Evolutionary conservation across 306 rosid species (phyloP), one percentile per base, ranked within the genome.

Genomic region (Pueraria montana): DNA sequence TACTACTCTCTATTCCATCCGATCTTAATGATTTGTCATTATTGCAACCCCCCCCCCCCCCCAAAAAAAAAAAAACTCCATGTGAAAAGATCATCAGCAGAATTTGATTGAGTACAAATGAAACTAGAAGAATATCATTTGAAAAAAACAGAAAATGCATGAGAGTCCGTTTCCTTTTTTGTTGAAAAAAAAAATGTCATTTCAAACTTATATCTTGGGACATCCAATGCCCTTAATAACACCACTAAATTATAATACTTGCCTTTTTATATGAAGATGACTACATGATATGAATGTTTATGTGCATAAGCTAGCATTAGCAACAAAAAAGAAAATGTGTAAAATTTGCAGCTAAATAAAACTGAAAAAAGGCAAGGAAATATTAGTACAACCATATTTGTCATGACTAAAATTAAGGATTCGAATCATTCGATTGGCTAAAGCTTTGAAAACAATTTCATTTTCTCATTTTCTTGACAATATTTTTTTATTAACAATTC

Each of bases 21-120:
- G 27, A 42, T 52, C 61, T 68, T 48, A 79, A 73, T 27, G 46
- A 18, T 61, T 16, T 69, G 56, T 23, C 27, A 40, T 36, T 11
- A 38, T n/a, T 46, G 74, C 82, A 80, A 61, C 55, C 66, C 77
- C 20, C n/a, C n/a, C n/a, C n/a, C n/a, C n/a, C n/a, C n/a, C n/a
- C n/a, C n/a, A n/a, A n/a, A n/a, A n/a, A n/a, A n/a, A n/a, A n/a
- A n/a, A 0, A 64, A 74, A 42, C 11, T 20, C 50, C 53, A 59
- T 13, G 11, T 21, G 61, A 11, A 40, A 38, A 67, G 24, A n/a
- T 75, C 65, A 67, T 75, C 73, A 67, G 58, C 43, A 74, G 48
- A 72, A 38, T 58, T 49, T 14, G 42, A 55, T 59, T 10, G 49
- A 67, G n/a, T 67, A 72, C 30, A 53, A 23, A 74, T 6, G 45